Conservation (phyloP, 2,329 filamentous ascomycete genomes). For the Metarhizium robertsii region DNA sequence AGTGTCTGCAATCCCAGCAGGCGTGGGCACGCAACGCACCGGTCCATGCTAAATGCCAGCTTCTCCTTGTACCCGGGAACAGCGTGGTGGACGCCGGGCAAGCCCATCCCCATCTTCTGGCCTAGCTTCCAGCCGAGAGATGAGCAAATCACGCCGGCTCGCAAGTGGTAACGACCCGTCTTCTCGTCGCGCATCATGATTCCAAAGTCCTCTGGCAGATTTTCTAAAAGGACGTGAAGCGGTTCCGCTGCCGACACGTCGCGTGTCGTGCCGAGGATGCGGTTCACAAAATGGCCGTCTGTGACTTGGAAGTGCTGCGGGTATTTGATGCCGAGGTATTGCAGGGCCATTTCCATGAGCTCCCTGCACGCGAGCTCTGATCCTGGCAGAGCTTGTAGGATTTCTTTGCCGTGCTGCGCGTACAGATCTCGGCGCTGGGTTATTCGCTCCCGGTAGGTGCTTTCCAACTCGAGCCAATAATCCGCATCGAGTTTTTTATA, state of each 20-base stretch:
- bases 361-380: slow-evolving; percentile 75
- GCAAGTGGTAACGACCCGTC: slow-evolving; percentile 64
- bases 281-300: slow-evolving; percentile 55
- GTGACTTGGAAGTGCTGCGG: slow-evolving; percentile 62
- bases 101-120: slow-evolving; percentile 60
- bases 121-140: slow-evolving; percentile 71
- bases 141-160: slow-evolving; percentile 70
- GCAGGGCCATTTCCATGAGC: slow-evolving; percentile 76
- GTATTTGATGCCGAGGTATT: slow-evolving; percentile 71
- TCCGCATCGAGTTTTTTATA: slow-evolving; percentile 69
- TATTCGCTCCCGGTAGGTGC: slow-evolving; percentile 58
- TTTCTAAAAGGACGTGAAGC: slow-evolving; percentile 61
- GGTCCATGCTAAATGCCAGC: slow-evolving; percentile 81
- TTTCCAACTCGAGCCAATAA: slow-evolving; percentile 86
- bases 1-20: background rate
- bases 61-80: slow-evolving; percentile 83
- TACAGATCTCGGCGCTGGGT: slow-evolving; percentile 59
- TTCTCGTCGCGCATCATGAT: slow-evolving; percentile 63
- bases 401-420: slow-evolving; percentile 48
- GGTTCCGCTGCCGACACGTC: slow-evolving; percentile 54
- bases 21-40: slow-evolving; percentile 34
- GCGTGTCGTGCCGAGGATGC: slow-evolving; percentile 53
- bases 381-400: slow-evolving; percentile 62
- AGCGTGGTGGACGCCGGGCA: slow-evolving; percentile 62
- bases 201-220: slow-evolving; percentile 78